Evolutionary conservation across 2,329 filamentous ascomycete species (phyloP).

Genomic region (Albophoma yamanashiensis): DNA sequence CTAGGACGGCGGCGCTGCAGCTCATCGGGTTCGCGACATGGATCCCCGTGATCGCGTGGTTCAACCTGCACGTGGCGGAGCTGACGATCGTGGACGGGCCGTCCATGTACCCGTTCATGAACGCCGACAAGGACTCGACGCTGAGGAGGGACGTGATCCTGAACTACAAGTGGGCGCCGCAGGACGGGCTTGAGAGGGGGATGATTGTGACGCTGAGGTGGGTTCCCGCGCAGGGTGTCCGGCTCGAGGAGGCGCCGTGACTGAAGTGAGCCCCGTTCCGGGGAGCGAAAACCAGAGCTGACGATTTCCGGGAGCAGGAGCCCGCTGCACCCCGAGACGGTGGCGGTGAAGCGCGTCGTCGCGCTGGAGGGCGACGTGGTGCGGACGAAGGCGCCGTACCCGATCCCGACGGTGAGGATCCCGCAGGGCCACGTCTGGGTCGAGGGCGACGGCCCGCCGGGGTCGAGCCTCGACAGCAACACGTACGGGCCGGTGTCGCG

Average conservation of each 20-base stretch:
- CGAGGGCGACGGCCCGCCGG: conserved; percentile 72
- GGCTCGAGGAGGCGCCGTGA: no score
- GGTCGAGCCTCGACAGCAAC: conserved; percentile 73
- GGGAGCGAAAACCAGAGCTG: background rate
- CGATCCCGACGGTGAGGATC: conserved; percentile 46
- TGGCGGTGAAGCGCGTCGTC: conserved; percentile 74
- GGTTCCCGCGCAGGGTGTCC: conserved; percentile 7
- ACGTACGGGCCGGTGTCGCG: conserved; percentile 76
- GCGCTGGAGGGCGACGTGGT: conserved; percentile 73
- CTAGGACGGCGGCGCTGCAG: conserved; percentile 28
- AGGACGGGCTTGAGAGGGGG: conserved; percentile 51
- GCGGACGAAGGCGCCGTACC: conserved; percentile 50
- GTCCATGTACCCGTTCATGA: conserved; percentile 73
- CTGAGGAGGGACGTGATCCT: conserved; percentile 44
- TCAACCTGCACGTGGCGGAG: conserved; percentile 51
- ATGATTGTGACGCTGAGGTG: conserved; percentile 67
- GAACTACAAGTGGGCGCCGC: conserved; percentile 47
- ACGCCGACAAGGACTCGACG: conserved; percentile 51
- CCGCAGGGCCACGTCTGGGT: conserved; percentile 88
- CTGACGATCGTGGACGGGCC: conserved; percentile 45
- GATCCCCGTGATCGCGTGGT: conserved; percentile 50
- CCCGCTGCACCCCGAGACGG: conserved; percentile 56
- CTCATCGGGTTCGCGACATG: conserved; percentile 46
- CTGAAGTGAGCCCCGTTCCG: no score
- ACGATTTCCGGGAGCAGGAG: conserved; percentile 39